Evolutionary conservation across 805 yeast species (phyloP).

Genomic region (Sporopachydermia quercuum): DNA sequence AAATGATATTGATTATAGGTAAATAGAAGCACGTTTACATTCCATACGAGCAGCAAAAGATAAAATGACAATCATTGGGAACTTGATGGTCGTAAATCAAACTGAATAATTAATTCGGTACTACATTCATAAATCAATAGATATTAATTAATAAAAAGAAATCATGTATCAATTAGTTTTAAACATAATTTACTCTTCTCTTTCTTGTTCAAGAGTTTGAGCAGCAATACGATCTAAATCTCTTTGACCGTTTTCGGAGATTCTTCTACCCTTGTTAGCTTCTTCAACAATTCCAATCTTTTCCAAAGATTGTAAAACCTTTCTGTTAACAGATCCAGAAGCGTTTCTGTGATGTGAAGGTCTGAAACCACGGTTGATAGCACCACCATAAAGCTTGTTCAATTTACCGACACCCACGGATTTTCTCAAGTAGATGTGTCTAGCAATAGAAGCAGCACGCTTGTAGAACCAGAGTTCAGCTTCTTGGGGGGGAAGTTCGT

Average conservation of each 20-base stretch:
- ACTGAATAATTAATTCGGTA: too few relatives aligned
- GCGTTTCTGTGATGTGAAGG: slow-evolving; percentile 98
- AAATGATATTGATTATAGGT: too few relatives aligned
- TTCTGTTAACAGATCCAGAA: slow-evolving; percentile 99
- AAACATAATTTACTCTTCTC: slow-evolving; percentile 7
- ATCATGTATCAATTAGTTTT: too few relatives aligned
- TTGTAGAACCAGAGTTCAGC: slow-evolving; percentile 99
- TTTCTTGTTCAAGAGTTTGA: slow-evolving; percentile 86
- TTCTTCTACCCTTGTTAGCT: slow-evolving; percentile 98
- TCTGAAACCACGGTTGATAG: slow-evolving; percentile 97
- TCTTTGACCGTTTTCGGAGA: slow-evolving; percentile 99
- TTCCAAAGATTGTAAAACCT: slow-evolving; percentile 93
- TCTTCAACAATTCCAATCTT: slow-evolving; percentile 95
- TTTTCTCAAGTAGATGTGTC: slow-evolving; percentile 99
- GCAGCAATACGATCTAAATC: slow-evolving; percentile 99
- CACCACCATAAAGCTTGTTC: slow-evolving; percentile 98
- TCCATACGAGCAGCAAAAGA: too few relatives aligned
- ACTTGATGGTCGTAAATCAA: too few relatives aligned
- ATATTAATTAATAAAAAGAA: too few relatives aligned
- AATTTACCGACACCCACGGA: slow-evolving; percentile 98
- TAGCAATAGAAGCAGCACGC: slow-evolving; percentile 99
- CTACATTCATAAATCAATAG: too few relatives aligned
- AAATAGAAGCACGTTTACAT: too few relatives aligned
- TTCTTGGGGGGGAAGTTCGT: slow-evolving; percentile 99
- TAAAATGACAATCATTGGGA: too few relatives aligned